A percentile compares a stretch with the other conserved stretches of the same genome.
Evolutionary conservation across 768 basidiomycete species (phyloP).

Genomic region (Pluteus cervinus): DNA sequence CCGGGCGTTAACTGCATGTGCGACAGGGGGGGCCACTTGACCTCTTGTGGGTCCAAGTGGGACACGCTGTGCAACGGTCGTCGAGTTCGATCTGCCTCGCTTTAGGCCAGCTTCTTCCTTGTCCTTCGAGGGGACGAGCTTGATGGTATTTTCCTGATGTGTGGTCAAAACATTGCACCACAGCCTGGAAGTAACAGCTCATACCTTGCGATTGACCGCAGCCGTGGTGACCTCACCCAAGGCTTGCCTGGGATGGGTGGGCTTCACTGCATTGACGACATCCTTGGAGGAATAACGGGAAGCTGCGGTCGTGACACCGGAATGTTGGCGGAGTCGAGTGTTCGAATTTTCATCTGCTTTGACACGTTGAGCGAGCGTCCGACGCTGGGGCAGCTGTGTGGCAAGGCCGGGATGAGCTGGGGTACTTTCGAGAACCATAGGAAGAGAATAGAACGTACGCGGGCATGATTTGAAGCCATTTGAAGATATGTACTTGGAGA

Average conservation of each 20-base stretch:
- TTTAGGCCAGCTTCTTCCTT: conserved; percentile 65
- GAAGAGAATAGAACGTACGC: conserved; percentile 36
- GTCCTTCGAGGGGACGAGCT: conserved; percentile 47
- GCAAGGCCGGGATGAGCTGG: conserved; percentile 2
- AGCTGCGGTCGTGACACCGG: conserved; percentile 41
- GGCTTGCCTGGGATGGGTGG: conserved; percentile 57
- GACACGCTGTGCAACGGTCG: conserved; percentile 60
- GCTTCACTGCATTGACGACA: conserved; percentile 49
- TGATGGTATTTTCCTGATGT: conserved; percentile 40
- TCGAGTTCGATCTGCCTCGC: conserved; percentile 62
- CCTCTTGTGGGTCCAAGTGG: conserved; percentile 58
- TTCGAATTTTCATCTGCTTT: conserved; percentile 79
- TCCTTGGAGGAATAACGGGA: conserved; percentile 48
- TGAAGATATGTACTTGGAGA: conserved; percentile 20
- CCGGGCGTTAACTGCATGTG: conserved; percentile 34
- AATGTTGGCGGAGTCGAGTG: conserved; percentile 56
- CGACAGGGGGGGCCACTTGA: conserved; percentile 35
- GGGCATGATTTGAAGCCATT: conserved; percentile 59
- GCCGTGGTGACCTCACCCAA: conserved; percentile 78
- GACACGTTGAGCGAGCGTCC: conserved; percentile 56
- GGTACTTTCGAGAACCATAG: conserved; percentile 2
- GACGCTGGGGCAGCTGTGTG: conserved; percentile 60
- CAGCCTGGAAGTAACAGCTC: conserved; percentile 13
- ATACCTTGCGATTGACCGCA: conserved; percentile 73
- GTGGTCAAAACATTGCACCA: conserved; percentile 2